Evolutionary conservation across 164 flowering plant genomes (phyloP), one percentile per base, ranked within the genome.

Genomic region (Stephania cephalantha): DNA sequence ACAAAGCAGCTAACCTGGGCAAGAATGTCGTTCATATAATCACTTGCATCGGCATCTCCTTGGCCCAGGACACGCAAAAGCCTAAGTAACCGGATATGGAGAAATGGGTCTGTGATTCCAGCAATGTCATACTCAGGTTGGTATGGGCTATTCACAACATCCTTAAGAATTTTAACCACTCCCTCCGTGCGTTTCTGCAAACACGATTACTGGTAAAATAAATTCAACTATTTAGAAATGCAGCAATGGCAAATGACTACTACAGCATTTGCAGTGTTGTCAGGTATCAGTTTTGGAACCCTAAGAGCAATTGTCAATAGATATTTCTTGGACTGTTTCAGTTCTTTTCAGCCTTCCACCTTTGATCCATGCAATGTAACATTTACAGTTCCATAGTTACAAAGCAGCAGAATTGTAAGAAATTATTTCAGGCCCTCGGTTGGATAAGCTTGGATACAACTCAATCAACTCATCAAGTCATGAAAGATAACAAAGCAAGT

Each of bases 11-110:
- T 65, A n/a, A 94, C 99, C 97, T 94, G 99, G 1, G 99, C 99
- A 84, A 96, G 99, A 79, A 96, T 88, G 82, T 96, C 99, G 84
- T 90, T 96, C 99, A 96, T 96, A 68, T 79, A 69, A 79, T 96
- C 99, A 85, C 98, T 96, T 68, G 97, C 91, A 86, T 92, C 98
- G 17, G 93, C 91, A 90, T 96, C 98, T 77, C 95, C 98, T 42
- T 92, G 89, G 70, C 98, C 99, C 83, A 96, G 81, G 58, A 87
- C 78, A 31, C 89, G 89, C 83, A 96, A 85, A 69, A 94, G 88
- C 82, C 79, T 92, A 58, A 96, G 90, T 86, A 94, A 78, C 83
- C 97, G 86, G 66, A 96, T 92, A 72, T 96, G 98, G 66, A 96
- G 97, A 80, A 96, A 96, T 75, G 99, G 99, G 75, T 96, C 99